A percentile compares a stretch with the other conserved stretches of the same genome.
phyloP scores from a whole-genome alignment of 768 basidiomycete species.

The Cystofilobasidium capitatum region DNA sequence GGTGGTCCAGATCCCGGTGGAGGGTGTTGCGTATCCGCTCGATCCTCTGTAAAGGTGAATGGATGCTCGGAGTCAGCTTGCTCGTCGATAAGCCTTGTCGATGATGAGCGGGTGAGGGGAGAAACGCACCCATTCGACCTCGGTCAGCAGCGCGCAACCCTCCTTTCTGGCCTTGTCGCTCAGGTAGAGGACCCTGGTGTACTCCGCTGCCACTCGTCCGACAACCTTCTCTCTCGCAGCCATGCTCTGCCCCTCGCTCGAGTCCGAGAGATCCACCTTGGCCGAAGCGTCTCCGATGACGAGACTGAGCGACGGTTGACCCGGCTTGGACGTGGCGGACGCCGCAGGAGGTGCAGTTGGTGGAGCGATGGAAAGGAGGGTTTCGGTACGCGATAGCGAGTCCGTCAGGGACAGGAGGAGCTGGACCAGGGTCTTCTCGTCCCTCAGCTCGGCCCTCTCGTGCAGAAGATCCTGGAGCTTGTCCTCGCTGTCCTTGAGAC shows the following conservation, averaged over 20 bases:
- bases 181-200: conserved; percentile 84
- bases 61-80: not conserved
- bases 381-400: conserved; percentile 76
- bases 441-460: conserved; percentile 63
- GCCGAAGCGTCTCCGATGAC: conserved; percentile 1
- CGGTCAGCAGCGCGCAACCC: conserved; percentile 67
- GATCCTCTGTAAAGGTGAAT: conserved; percentile 51
- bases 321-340: not conserved
- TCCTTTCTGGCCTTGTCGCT: conserved; percentile 68
- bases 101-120: not conserved
- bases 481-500: conserved; percentile 41
- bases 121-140: conserved; percentile 68
- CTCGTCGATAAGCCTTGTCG: not conserved
- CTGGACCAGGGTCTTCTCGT: conserved; percentile 83
- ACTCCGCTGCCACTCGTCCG: conserved; percentile 71
- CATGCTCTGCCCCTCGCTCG: not conserved
- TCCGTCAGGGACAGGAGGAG: conserved; percentile 87
- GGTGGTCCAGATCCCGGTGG: conserved; percentile 71
- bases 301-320: not conserved
- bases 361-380: conserved; percentile 55
- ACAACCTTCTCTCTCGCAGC: conserved; percentile 22
- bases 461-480: conserved; percentile 69
- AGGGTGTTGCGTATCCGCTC: conserved; percentile 74
- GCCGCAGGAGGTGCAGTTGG: not conserved
- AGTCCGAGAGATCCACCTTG: not conserved